Base-by-base conservation (phyloP, 2,329 filamentous ascomycete species). In the Lasiodiplodia theobromae region DNA sequence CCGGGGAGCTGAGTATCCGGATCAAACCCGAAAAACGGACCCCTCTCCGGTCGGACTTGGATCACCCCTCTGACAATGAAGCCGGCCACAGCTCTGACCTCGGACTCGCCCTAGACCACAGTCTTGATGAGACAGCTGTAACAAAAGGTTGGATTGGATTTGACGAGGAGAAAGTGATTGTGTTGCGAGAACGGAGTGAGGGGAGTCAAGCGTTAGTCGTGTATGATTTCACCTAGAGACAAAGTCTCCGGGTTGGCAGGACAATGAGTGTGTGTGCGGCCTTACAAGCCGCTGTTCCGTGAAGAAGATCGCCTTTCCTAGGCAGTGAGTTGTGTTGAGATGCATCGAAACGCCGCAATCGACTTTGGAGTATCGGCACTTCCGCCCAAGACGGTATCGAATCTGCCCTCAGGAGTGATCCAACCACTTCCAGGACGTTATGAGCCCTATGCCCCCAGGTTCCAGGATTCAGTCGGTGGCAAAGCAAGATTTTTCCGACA, bases 101-200 rank as follows among this genome's bases (percentile, higher is more conserved):
- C 28, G 77, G 77, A 18, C 71, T 78, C 58, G 74, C 78, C 31
- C 44, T 18, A n/a, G 12, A 64, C n/a, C 44, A 25, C 28, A 38
- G 12, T 31, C 31, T 64, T 7, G 77, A 78, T 51, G 80, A 83
- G 56, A 71, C 82, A 16, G 78, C 80, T 4, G 77, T 84, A 5
- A 85, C 82, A 49, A 79, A 84, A 70, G 85, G 86, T 64, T 95
- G 91, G 88, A 89, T 97, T 10, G 93, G 92, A 0, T 97, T 97
- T 74, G 93, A 97, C 74, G 93, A 97, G 53, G 92, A 97, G 79
- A 93, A 93, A 81, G 92, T 97, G n/a, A 90, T 97, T 70, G 88
- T 97, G 52, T 83, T 97, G 63, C 90, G 92, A 71, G 92, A 95
- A 79, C 87, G 88, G 71, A 82, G 82, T 31, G 83, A 87, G 31